Base-by-base conservation (phyloP, 495 filamentous ascomycete species). In the Bathelium albidoporum region DNA sequence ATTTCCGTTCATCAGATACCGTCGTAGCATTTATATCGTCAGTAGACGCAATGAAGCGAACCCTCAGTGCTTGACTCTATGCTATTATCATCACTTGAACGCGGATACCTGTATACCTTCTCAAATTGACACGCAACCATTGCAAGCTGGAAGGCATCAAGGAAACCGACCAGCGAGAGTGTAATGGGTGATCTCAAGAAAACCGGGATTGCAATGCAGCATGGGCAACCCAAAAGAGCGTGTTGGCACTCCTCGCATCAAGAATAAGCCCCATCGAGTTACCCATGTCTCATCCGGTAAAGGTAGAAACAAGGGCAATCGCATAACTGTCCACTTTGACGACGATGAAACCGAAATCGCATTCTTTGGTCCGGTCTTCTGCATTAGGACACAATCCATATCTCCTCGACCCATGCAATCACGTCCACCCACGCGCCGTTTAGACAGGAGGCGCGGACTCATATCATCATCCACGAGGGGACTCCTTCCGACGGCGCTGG, bases 191-290 rank as follows among this genome's bases (percentile, higher is more conserved):
- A 76, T 71, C 67, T 78, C 68, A 68, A 62, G 65, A 71, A 62
- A 53, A 73, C 62, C 64, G 14, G 32, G 12, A 44, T 36, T 22
- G 11, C 31, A 63, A 39, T 55, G 66, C 16, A 69, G 59, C 43
- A 58, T 60, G 18, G 83, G 84, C 82, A 80, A 83, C 79, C 77
- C 77, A 71, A 70, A 70, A 75, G 68, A 61, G 65, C 69, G 72
- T 72, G 75, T 76, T 70, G 77, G 81, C 81, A 84, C 89, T 86
- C 89, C 92, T 96, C 91, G 91, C 88, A 85, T 89, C 94, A 89
- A 96, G 90, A 97, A 96, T 98, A 90, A 96, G 94, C 94, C 94
- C 94, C 94, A 96, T 98, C 91, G 90, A 95, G 94, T 97, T 92
- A 95, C 89, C 84, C 39, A 44, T 59, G 58, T 65, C 61, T 69